Base-by-base conservation (phyloP, 768 basidiomycete genomes). In the Chalciporus piperatus region DNA sequence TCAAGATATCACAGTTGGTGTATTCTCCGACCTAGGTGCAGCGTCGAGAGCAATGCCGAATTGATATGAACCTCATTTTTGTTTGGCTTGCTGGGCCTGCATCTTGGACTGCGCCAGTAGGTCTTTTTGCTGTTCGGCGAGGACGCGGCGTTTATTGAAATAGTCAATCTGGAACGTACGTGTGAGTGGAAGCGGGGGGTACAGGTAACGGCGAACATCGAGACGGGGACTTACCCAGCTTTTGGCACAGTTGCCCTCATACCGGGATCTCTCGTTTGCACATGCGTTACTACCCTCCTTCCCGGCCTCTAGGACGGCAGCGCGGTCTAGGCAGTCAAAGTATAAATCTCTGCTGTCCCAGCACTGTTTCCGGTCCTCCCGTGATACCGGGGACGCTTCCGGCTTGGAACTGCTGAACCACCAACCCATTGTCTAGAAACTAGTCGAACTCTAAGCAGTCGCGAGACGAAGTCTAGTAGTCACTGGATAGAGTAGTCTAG, bases 111-210 rank as follows among this genome's bases (percentile, higher is more conserved):
- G 75, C 6, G 79, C 79, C 27, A 90, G 76, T 47, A 85, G 72
- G 37, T 83, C 82, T 61, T 85, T 89, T 69, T 92, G 90, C 50
- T 84, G 82, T 54, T 87, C 89, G 9, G 83, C 87, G 46, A 94
- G 79, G 32, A 91, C 80, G 47, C 94, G 78, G 32, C 93, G 83
- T 66, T 92, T 89, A 73, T 97, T 96, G 64, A 98, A 97, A 68
- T 98, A 96, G 23, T 90, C 89, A 60, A 98, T 86, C 95, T 98
- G 59, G 30, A 55, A 38, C 10, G 13, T 44, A 48, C 38, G 27
- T 41, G 17, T 41, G 33, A 10, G 37, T 11, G 22, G 25, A 20
- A 51, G 47, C 2, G 19, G 25, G 46, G 41, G 30, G 41, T 38
- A 30, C 30, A 57, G 48, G 43, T 19, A 42, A 11, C 11, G 20